Conservation (phyloP, 106 monocot genomes). For the Cymbidium sinense region DNA sequence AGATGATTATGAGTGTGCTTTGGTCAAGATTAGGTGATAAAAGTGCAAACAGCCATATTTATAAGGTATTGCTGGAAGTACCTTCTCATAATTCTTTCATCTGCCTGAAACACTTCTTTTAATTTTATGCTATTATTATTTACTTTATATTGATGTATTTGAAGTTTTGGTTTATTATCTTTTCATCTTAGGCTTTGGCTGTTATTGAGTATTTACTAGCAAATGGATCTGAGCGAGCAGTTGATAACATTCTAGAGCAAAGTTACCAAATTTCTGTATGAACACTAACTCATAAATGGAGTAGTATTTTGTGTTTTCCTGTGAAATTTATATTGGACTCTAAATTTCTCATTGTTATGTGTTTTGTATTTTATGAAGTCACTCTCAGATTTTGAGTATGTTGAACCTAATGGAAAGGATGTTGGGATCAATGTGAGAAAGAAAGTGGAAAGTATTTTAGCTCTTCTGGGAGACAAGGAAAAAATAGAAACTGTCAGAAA, state of each 20-base stretch:
- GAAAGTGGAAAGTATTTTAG: slow-evolving; percentile 76
- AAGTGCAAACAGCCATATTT: slow-evolving; percentile 73
- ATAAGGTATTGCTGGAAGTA: slow-evolving; percentile 52
- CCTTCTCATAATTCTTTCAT: background rate
- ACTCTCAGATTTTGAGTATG: slow-evolving; percentile 76
- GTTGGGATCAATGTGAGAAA: slow-evolving; percentile 88
- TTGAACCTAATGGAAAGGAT: slow-evolving; percentile 96
- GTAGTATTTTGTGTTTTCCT: background rate
- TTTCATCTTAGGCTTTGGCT: slow-evolving; percentile 58
- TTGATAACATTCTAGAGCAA: slow-evolving; percentile 89
- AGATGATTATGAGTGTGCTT: slow-evolving; percentile 87
- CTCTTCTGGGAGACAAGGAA: slow-evolving; percentile 66
- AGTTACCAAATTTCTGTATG: slow-evolving; percentile 69
- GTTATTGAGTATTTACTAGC: slow-evolving; percentile 90
- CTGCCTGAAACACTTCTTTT: background rate
- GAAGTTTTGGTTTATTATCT: background rate
- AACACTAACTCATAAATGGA: slow-evolving; percentile 7
- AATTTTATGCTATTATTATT: background rate
- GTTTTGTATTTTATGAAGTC: slow-evolving; percentile 42
- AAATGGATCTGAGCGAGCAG: slow-evolving; percentile 83
- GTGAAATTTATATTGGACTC: background rate
- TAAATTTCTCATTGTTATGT: background rate
- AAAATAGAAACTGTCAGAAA: slow-evolving; percentile 74
- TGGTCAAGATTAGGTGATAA: slow-evolving; percentile 73
- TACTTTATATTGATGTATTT: background rate